These are phyloP conservation scores for Camelina laxa DNA, from an alignment of 345 rosid species.

Conservation along the genomic window DNA sequence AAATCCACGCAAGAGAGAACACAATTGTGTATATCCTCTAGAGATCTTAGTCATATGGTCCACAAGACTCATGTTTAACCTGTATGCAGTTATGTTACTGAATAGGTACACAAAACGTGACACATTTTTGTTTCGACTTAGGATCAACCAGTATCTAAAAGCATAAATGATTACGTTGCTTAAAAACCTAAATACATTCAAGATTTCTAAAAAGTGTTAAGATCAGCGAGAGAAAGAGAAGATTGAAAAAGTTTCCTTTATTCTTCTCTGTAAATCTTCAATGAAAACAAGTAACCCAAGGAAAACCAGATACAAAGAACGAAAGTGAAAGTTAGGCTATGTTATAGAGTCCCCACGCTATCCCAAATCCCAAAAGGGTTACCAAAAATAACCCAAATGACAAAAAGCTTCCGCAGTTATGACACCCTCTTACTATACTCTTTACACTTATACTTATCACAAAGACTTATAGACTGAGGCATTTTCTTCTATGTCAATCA, in stretches of 20 bases:
- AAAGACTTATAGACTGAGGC: not conserved
- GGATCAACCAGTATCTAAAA: not conserved
- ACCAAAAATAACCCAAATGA: not conserved
- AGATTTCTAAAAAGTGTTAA: not conserved
- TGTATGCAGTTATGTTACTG: not conserved
- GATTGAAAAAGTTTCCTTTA: not conserved
- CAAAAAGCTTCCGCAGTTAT: not conserved
- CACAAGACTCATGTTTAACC: not conserved
- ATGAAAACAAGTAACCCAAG: not conserved
- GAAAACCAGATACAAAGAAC: not conserved
- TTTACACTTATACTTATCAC: not conserved
- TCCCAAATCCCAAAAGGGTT: not conserved
- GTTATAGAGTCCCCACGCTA: conserved; percentile 4
- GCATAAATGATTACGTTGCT: not conserved
- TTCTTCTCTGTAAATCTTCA: not conserved
- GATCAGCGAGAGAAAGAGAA: conserved; percentile 9
- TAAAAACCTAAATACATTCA: not conserved
- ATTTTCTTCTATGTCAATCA: not conserved
- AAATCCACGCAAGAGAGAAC: not conserved
- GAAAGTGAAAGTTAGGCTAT: not conserved
- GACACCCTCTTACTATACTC: not conserved
- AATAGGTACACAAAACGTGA: not conserved
- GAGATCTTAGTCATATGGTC: not conserved
- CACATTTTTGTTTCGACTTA: not conserved
- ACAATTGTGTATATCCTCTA: not conserved